Evolutionary conservation across 371 early-diverging fungal species (phyloP).

Genomic region (Mortierella sp.): DNA sequence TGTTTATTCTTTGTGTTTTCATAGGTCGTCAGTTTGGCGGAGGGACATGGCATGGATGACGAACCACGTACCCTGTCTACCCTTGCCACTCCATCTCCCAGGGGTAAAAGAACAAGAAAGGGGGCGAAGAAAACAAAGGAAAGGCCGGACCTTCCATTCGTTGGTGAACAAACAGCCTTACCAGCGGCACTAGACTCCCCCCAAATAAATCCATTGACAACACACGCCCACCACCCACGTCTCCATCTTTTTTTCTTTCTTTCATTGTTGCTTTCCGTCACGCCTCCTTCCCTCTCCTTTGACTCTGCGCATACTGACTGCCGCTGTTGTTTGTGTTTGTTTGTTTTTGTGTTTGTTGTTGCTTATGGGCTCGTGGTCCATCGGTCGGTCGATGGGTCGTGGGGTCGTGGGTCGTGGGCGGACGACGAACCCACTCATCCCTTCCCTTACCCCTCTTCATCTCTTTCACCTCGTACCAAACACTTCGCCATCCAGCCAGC

Average conservation of each 20-base stretch:
- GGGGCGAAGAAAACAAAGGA: not conserved
- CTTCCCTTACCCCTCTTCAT: not conserved
- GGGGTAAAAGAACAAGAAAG: no score
- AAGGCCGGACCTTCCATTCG: not conserved
- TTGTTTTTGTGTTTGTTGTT: not conserved
- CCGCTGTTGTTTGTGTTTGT: not conserved
- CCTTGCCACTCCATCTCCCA: not conserved
- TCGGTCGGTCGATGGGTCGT: not conserved
- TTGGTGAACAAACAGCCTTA: not conserved
- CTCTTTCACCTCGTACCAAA: not conserved
- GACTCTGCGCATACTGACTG: not conserved
- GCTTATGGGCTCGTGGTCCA: conserved; percentile 7
- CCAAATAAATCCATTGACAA: not conserved
- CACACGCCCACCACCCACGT: not conserved
- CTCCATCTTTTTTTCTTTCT: conserved; percentile 4
- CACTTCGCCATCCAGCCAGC: conserved; percentile 2
- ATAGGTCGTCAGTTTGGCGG: not conserved
- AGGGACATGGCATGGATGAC: not conserved
- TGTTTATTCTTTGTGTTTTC: not conserved
- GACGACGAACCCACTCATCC: not conserved
- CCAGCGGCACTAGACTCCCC: not conserved
- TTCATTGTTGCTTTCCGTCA: not conserved
- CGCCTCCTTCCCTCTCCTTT: conserved; percentile 1
- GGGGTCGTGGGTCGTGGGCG: no score
- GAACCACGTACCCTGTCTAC: conserved; percentile 16